Evolutionary conservation across 1,139 yeast species (phyloP).

Genomic region (Suhomyces chickasaworum): DNA sequence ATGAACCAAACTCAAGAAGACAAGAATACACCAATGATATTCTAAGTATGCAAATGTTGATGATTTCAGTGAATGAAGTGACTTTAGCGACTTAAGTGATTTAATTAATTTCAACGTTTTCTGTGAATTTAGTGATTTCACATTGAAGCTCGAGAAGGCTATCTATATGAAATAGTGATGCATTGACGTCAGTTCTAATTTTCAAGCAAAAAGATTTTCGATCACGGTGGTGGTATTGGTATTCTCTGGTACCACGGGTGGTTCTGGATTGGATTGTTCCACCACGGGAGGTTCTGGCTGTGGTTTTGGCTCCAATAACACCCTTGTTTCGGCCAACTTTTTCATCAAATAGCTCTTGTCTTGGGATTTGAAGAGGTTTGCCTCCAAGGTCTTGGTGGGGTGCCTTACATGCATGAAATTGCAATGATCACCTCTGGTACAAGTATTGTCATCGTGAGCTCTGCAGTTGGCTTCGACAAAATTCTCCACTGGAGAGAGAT

Average conservation of each 20-base stretch:
- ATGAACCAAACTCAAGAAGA: no score
- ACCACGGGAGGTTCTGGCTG: neutral
- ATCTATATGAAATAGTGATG: no score
- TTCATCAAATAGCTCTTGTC: conserved; percentile 29
- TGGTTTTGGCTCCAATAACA: neutral
- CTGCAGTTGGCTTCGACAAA: conserved; percentile 75
- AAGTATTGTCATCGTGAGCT: conserved; percentile 62
- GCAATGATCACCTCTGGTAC: conserved; percentile 80
- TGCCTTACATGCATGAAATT: conserved; percentile 81
- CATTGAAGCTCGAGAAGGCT: no score
- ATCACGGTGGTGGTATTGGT: conserved; percentile 21
- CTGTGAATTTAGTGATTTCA: no score
- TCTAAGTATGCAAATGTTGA: no score
- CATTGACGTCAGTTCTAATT: no score
- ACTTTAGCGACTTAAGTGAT: no score
- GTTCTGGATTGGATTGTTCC: neutral
- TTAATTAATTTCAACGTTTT: no score
- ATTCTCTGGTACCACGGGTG: neutral
- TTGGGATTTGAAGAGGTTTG: conserved; percentile 42
- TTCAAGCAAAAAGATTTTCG: conserved; percentile 24
- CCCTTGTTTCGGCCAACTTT: conserved; percentile 15
- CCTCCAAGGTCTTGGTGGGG: conserved; percentile 50
- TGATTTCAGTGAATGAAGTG: no score
- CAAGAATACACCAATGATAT: no score
- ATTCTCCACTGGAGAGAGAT: conserved; percentile 73